Base-by-base conservation (phyloP, 495 filamentous ascomycete species). In the Corynascus novoguineensis region DNA sequence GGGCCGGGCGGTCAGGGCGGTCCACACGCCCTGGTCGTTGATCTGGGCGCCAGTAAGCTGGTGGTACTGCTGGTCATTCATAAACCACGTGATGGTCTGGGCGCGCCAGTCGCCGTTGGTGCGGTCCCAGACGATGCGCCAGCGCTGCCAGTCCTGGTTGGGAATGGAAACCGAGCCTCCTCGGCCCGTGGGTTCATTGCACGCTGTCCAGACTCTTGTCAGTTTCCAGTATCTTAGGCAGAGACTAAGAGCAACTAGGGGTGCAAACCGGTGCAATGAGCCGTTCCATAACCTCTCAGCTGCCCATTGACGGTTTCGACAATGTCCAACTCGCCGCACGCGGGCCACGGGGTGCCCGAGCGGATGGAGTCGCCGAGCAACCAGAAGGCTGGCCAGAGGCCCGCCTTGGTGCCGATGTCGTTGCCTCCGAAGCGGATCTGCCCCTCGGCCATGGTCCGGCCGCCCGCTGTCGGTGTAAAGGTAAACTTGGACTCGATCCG, bases 331-430 rank as follows among this genome's bases (percentile, higher is more conserved):
- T 81, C 78, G 47, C 77, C 78, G 61, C 74, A 77, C 21, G 49
- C 64, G 0, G 78, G 78, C 78, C 78, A 81, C 3, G 34, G 29
- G 0, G 64, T 71, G 1, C 74, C 72, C 25, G 67, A 49, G 5
- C 75, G 68, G 32, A 78, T 61, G 12, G 64, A 60, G 50, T 74
- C 51, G 2, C 78, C 78, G n/a, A 81, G 68, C 29, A 77, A 53
- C 78, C 77, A 81, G 64, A 79, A 81, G 0, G 77, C 78, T 0
- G 78, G 78, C 78, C 78, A 81, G 61, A 80, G 73, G 7, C 78
- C 78, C 59, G 74, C 68, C 63, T 79, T 75, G 17, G 68, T 63
- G n/a, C 40, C 38, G 27, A 56, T 45, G 11, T 58, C 12, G 58
- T 71, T 72, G 45, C 54, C 58, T 32, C 78, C 78, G 52, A 81